Base-by-base conservation (phyloP, 768 basidiomycete genomes). In the Pleurotus tuoliensis region DNA sequence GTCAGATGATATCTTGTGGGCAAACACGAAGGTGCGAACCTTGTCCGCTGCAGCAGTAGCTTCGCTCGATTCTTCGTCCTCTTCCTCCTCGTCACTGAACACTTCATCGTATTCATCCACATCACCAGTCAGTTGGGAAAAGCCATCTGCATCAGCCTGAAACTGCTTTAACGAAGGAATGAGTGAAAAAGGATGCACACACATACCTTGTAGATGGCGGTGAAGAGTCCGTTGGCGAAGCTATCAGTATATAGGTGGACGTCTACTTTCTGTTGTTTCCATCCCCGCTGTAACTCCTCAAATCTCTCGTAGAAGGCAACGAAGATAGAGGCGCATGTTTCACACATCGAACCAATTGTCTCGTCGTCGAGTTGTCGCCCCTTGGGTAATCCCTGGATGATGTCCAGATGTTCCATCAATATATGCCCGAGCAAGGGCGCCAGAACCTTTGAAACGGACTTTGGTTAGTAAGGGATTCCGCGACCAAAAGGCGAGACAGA, bases 221-320 rank as follows among this genome's bases (percentile, higher is more conserved):
- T n/a, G 18, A 55, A 55, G 40, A 55, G 30, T n/a, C 54, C 44
- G 43, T 39, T 55, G n/a, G 54, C 41, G 18, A 55, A 55, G 18
- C 45, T 55, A 13, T 47, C 54, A 8, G 27, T 55, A 5, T 55
- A 47, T 27, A 55, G 30, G 13, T 20, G n/a, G 2, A 55, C 54
- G n/a, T 55, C 44, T 38, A 55, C 27, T 37, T 55, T 55, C 54
- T 55, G 54, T 20, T 55, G 54, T 13, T 55, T 55, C 54, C 54
- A 55, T n/a, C 43, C 41, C 3, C 45, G 12, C 25, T 27, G 41
- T 7, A 55, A n/a, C 9, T 55, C 54, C 18, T 24, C 12, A 44
- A 45, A 55, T 3, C 54, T 30, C 13, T 55, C 24, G 16, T 16
- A 13, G 25, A 45, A 55, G 40, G 45, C 39, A 16, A 13, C 16